phyloP scores from a whole-genome alignment of 192 early-diverging fungal genomes.

The Borealophlyctis nickersoniae region DNA sequence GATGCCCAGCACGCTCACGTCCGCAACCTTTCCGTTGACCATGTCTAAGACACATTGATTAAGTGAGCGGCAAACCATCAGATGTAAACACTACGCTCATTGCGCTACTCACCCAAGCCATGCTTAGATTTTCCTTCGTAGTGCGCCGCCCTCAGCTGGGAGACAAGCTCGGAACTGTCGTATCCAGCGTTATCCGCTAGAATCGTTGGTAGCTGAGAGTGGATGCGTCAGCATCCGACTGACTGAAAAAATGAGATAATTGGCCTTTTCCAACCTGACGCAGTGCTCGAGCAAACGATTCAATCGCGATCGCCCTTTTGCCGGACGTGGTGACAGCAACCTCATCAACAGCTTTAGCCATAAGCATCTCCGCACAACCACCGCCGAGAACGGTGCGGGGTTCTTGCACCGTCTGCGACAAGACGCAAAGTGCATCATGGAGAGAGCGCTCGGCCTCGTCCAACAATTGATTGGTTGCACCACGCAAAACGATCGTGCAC shows the following conservation, averaged over 20 bases:
- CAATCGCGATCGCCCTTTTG: slow-evolving; percentile 93
- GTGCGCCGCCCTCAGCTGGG: slow-evolving; percentile 90
- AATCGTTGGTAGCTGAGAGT: slow-evolving; percentile 87
- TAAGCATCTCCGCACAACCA: slow-evolving; percentile 95
- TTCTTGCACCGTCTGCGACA: slow-evolving; percentile 92
- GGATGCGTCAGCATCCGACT: background rate
- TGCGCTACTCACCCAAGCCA: slow-evolving; percentile 62
- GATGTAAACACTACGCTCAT: background rate
- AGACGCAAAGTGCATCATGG: slow-evolving; percentile 93
- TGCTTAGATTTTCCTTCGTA: slow-evolving; percentile 72
- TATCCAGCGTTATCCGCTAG: slow-evolving; percentile 96
- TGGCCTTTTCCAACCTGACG: slow-evolving; percentile 49
- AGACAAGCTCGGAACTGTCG: slow-evolving; percentile 90
- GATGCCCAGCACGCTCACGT: slow-evolving; percentile 83
- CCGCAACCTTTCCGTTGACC: slow-evolving; percentile 72
- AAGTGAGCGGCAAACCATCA: background rate
- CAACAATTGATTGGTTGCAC: slow-evolving; percentile 89
- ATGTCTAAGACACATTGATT: slow-evolving; percentile 57
- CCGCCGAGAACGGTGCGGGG: slow-evolving; percentile 92
- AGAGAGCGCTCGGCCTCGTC: slow-evolving; percentile 97
- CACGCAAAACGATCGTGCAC: slow-evolving; percentile 96
- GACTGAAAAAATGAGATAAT: slow-evolving; percentile 19
- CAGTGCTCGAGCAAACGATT: slow-evolving; percentile 90
- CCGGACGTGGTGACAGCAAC: slow-evolving; percentile 86
- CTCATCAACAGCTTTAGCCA: slow-evolving; percentile 96